phyloP scores from a whole-genome alignment of 768 basidiomycete species.

The Pulveroboletus frians region DNA sequence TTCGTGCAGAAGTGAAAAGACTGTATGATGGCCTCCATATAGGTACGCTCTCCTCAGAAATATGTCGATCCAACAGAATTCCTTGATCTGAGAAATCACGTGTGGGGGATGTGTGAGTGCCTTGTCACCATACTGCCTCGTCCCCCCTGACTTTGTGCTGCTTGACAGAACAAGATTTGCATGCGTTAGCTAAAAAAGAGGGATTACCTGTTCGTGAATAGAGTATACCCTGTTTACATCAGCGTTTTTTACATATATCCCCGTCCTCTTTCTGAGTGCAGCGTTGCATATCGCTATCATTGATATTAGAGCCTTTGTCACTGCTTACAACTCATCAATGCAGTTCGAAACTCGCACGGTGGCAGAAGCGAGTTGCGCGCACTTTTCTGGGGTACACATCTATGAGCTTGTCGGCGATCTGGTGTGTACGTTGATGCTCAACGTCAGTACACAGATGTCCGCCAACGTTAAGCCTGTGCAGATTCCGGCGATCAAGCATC shows the following conservation, averaged over 20 bases:
- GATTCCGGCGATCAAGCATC: neutral
- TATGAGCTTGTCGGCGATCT: conserved; percentile 3
- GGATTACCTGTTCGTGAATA: conserved; percentile 55
- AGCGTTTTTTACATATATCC: neutral
- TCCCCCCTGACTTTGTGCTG: neutral
- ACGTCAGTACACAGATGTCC: conserved; percentile 9
- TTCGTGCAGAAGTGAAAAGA: conserved; percentile 82
- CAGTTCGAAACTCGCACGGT: no score
- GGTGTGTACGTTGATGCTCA: conserved; percentile 7
- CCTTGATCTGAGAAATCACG: conserved; percentile 72
- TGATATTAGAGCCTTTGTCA: neutral
- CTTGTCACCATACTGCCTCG: neutral
- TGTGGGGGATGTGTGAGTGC: conserved; percentile 83
- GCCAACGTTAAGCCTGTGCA: conserved; percentile 11
- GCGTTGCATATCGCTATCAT: neutral
- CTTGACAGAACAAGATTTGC: conserved; percentile 69
- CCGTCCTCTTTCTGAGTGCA: neutral
- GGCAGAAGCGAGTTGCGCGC: neutral
- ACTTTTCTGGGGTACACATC: conserved; percentile 5
- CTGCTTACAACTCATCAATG: neutral
- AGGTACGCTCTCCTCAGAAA: conserved; percentile 40
- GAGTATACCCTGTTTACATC: conserved; percentile 13
- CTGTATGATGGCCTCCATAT: conserved; percentile 79
- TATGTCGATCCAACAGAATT: conserved; percentile 48
- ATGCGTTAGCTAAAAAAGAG: conserved; percentile 66